phyloP scores from a whole-genome alignment of 2,329 filamentous ascomycete genomes.

The Dryadomyces quercivorus region DNA sequence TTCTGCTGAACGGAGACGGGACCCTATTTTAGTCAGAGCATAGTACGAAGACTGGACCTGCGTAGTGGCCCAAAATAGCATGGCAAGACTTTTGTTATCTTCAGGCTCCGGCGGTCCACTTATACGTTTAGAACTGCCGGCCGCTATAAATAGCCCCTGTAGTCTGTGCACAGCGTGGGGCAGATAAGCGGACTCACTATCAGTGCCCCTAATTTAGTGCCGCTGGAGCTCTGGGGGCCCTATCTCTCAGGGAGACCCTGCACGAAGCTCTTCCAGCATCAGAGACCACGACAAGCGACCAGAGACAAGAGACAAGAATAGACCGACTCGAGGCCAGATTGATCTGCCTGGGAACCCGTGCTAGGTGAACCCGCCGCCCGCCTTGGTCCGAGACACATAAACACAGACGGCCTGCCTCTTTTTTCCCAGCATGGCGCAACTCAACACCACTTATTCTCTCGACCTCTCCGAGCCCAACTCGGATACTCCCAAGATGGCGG shows the following conservation, averaged over 20 bases:
- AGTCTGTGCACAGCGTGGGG: background rate
- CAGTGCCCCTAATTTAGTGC: background rate
- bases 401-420: background rate
- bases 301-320: constrained; percentile 1
- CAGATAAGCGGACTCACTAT: background rate
- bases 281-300: too few species aligned
- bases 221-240: background rate
- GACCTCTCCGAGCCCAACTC: constrained; percentile 1
- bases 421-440: background rate
- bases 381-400: background rate
- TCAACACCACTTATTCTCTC: constrained; percentile 1
- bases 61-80: too few species aligned
- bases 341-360: background rate
- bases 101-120: too few species aligned
- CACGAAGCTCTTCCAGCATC: background rate
- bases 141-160: background rate
- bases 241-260: background rate
- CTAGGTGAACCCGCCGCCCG: background rate
- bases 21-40: constrained; percentile 51
- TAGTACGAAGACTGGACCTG: too few species aligned
- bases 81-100: too few species aligned
- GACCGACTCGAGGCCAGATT: background rate
- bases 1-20: constrained; percentile 70
- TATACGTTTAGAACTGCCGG: too few species aligned
- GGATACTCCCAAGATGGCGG: constrained; percentile 1